phyloP scores from a whole-genome alignment of 202 grass and related monocot species.

The Setaria italica region DNA sequence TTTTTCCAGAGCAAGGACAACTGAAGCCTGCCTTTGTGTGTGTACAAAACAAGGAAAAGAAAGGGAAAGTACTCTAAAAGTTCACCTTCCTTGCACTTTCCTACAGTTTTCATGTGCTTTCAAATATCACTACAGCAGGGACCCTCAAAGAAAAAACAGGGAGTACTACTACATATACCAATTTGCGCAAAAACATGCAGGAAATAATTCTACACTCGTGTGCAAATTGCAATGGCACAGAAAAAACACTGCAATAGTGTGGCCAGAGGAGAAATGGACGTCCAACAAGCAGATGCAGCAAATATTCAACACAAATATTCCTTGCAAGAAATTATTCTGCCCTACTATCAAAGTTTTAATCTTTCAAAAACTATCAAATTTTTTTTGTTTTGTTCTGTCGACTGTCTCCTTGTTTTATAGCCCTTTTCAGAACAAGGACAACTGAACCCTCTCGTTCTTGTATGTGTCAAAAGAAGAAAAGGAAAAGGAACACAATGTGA shows the following conservation, averaged over 20 bases:
- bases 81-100: background rate
- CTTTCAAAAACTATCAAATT: background rate
- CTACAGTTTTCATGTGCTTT: background rate
- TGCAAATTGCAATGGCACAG: background rate
- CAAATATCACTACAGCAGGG: background rate
- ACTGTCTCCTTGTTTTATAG: background rate
- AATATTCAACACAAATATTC: background rate
- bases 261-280: background rate
- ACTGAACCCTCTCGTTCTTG: background rate
- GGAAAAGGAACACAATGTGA: background rate
- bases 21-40: background rate
- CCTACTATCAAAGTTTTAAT: background rate
- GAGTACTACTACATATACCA: background rate
- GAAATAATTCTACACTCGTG: background rate
- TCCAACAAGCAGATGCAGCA: background rate
- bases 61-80: background rate
- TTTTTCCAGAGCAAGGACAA: slow-evolving; percentile 3
- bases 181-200: background rate
- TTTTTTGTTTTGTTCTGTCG: background rate
- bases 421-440: background rate
- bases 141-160: background rate
- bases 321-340: background rate
- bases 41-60: slow-evolving; percentile 6
- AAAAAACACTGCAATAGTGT: background rate
- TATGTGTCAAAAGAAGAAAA: slow-evolving; percentile 23